Base-by-base conservation (phyloP, 495 filamentous ascomycete species). In the Daldinia concentrica region DNA sequence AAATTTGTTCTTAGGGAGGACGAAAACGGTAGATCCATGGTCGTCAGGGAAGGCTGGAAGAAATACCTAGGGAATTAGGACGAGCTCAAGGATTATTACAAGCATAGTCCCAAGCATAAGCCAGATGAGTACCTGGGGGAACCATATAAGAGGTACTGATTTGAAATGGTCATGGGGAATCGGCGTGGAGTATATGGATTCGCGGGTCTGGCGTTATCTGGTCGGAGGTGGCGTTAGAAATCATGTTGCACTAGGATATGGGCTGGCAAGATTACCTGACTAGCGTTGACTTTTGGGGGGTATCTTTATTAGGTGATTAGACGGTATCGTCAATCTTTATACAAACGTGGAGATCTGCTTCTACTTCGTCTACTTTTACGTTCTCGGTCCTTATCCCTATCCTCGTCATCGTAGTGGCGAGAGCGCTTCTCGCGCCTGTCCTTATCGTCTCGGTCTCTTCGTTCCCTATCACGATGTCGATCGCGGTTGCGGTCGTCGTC, bases 1-100 rank as follows among this genome's bases (percentile, higher is more conserved):
- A 92, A 88, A 66, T 97, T 95, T 65, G 81, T 88, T 11, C 78
- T 96, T 27, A 84, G 81, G 24, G 85, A 91, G 58, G 86, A 82
- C 0, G 85, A 87, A 45, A 90, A 90, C 56, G 90, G 90, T 11
- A 87, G 84, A 68, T 81, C 87, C 50, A 80, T 83, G 51, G 84
- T 90, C 68, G 74, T 88, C 4, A 85, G 91, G 73, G 89, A 91
- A 63, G 93, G 92, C 4, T 97, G 93, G 92, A 93, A 91, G 80
- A 82, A 88, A 77, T 97, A 95, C 81, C 80, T 95, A 51, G 86
- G 86, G 60, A 79, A 76, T 54, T 74, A 68, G 70, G 58, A 73
- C 12, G 17, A 66, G 39, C 64, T 59, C 22, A 54, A 66, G 77
- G 78, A 58, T 82, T 79, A 84, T 64, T 57, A 57, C 63, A 34